Conservation (phyloP, 768 basidiomycete genomes). For the Mycena capillaripes region DNA sequence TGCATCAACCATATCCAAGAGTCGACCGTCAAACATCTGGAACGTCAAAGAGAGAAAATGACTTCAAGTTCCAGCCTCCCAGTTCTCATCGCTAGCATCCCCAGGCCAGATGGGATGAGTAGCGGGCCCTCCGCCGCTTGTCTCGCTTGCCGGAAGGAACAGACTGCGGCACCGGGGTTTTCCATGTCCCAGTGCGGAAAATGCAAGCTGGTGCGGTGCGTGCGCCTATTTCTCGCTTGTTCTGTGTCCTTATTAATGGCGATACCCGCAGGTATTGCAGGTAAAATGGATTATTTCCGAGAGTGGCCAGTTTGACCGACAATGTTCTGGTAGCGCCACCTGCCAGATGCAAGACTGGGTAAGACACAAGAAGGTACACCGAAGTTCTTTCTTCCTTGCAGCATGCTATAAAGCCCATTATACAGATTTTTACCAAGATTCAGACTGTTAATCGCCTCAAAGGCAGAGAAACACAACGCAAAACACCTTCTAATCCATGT, state of each 20-base stretch:
- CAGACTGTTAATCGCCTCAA: not conserved
- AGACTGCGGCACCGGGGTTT: conserved; percentile 1
- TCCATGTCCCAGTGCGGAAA: conserved; percentile 3
- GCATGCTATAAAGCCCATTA: not conserved
- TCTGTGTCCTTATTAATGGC: not conserved
- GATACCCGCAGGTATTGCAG: conserved; percentile 16
- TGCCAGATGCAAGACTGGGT: conserved; percentile 19
- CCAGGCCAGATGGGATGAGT: not conserved
- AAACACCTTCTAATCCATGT: not conserved
- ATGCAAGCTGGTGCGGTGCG: conserved; percentile 17
- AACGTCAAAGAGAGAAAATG: not conserved
- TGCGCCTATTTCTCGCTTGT: not conserved
- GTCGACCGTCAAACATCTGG: not conserved
- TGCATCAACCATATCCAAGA: not conserved
- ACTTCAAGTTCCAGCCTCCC: not conserved
- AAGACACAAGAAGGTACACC: conserved; percentile 18
- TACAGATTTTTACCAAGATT: not conserved
- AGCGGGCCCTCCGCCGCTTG: not conserved
- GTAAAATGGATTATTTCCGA: not conserved
- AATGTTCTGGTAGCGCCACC: not conserved
- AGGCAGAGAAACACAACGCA: not conserved
- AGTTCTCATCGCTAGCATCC: not conserved
- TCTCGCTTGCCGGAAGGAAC: conserved; percentile 8
- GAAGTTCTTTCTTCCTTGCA: not conserved
- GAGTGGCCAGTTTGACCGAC: not conserved